Conservation (phyloP, 495 filamentous ascomycete genomes). For the Collariella sp. region DNA sequence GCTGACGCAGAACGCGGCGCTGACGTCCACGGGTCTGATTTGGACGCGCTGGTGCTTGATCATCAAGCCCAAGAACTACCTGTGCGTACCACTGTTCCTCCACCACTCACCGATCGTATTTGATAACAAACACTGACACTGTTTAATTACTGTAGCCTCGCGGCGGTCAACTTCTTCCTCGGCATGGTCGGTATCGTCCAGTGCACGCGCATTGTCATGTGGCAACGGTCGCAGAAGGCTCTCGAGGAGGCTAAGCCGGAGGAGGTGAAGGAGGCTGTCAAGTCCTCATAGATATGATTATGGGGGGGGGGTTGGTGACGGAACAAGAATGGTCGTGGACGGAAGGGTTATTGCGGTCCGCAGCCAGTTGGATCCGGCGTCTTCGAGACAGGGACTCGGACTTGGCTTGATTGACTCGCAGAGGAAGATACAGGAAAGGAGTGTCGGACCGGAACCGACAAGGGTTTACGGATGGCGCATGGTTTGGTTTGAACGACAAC, state of each 20-base stretch:
- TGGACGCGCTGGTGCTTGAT: slow-evolving; percentile 99
- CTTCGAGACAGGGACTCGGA: neutral
- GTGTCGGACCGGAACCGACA: neutral
- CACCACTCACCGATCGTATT: neutral
- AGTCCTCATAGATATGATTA: slow-evolving; percentile 7
- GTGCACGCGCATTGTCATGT: slow-evolving; percentile 64
- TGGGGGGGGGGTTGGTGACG: neutral
- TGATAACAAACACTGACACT: neutral
- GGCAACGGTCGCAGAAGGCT: slow-evolving; percentile 51
- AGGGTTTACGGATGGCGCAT: neutral
- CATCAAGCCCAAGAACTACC: slow-evolving; percentile 84
- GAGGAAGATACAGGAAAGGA: neutral
- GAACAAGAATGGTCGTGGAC: neutral
- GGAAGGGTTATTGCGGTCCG: neutral
- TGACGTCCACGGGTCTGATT: slow-evolving; percentile 84
- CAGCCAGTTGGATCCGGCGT: neutral
- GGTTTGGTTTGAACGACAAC: neutral
- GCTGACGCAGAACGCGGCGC: slow-evolving; percentile 78
- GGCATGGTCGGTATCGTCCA: slow-evolving; percentile 78
- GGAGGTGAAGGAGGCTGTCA: slow-evolving; percentile 27
- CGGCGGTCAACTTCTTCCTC: slow-evolving; percentile 97
- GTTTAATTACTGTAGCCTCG: slow-evolving; percentile 49
- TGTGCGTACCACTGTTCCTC: slow-evolving; percentile 46
- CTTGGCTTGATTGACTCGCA: neutral
- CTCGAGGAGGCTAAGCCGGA: slow-evolving; percentile 39